Conservation (phyloP, 1,284 basidiomycete species). For the Phenoliferia sp. region DNA sequence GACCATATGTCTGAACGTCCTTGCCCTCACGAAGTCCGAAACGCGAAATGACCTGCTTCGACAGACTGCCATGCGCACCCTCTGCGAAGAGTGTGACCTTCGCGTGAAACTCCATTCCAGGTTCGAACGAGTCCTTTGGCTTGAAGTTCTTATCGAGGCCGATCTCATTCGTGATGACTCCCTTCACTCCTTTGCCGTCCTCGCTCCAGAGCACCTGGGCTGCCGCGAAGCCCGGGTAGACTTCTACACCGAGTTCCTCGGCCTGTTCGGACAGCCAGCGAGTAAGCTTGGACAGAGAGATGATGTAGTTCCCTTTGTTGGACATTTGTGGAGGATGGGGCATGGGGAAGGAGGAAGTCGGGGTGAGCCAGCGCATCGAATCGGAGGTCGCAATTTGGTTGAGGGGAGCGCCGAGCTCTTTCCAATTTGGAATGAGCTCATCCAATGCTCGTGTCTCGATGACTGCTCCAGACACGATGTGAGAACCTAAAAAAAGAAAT, state of each 20-base stretch:
- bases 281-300: constrained; percentile 82
- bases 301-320: constrained; percentile 90
- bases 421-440: constrained; percentile 88
- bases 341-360: constrained; percentile 67
- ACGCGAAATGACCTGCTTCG: constrained; percentile 72
- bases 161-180: constrained; percentile 91
- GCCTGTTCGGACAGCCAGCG: constrained; percentile 87
- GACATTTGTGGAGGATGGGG: constrained; percentile 97
- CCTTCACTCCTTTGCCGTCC: constrained; percentile 64
- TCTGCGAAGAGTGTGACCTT: constrained; percentile 94
- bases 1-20: constrained; percentile 92
- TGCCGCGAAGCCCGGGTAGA: constrained; percentile 95
- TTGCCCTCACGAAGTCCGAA: constrained; percentile 71
- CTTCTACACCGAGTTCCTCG: constrained; percentile 83
- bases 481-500: constrained; percentile 60
- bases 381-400: constrained; percentile 75
- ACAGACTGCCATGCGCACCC: constrained; percentile 88
- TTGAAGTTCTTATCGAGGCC: constrained; percentile 74
- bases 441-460: constrained; percentile 88
- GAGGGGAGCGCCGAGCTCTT: constrained; percentile 56
- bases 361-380: constrained; percentile 82
- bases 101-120: constrained; percentile 93
- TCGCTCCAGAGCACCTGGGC: constrained; percentile 72
- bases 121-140: constrained; percentile 86
- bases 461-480: constrained; percentile 93